Evolutionary conservation across 768 basidiomycete genomes (phyloP), one percentile per base, ranked within the genome.

Genomic region (Floccularia luteovirens): DNA sequence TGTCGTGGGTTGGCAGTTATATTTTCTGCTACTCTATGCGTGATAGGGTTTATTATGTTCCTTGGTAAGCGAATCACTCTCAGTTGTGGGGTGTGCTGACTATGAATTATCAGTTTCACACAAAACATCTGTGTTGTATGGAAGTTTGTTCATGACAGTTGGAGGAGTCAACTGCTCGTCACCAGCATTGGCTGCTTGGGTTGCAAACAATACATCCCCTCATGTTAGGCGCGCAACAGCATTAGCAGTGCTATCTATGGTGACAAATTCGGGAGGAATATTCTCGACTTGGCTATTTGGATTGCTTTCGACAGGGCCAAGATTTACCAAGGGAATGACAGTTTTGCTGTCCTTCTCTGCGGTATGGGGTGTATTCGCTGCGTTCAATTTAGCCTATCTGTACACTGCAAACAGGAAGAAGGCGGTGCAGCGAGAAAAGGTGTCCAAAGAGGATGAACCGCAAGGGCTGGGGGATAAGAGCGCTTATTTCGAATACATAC

Each of bases 21-120:
- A 21, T 56, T 77, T 40, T 63, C 63, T 22, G 62, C 65, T 10
- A 2, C 71, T 16, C 45, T 75, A 2, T 62, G 60, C 40, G 44
- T 69, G 11, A 63, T 71, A 12, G 79, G 79, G 0, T 78, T 77
- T 50, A 53, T 60, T n/a, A 66, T 77, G 57, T 79, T 74, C 57
- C 61, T 76, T 25, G 66, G 77, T 75, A 45, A 17, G 67, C n/a
- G n/a, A n/a, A n/a, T n/a, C n/a, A n/a, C n/a, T n/a, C n/a, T n/a
- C n/a, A n/a, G n/a, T n/a, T n/a, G n/a, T n/a, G n/a, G n/a, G n/a
- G n/a, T n/a, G n/a, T n/a, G n/a, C 23, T 25, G 31, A 30, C n/a
- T 16, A 19, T 22, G n/a, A 7, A 1, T 35, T 33, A 24, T 6
- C 28, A 38, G 47, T 25, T 21, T 40, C 47, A 7, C 28, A 38